These are phyloP conservation scores for Sporothrix protearum DNA, from an alignment of 2,329 filamentous ascomycete species.

Conservation along the genomic window DNA sequence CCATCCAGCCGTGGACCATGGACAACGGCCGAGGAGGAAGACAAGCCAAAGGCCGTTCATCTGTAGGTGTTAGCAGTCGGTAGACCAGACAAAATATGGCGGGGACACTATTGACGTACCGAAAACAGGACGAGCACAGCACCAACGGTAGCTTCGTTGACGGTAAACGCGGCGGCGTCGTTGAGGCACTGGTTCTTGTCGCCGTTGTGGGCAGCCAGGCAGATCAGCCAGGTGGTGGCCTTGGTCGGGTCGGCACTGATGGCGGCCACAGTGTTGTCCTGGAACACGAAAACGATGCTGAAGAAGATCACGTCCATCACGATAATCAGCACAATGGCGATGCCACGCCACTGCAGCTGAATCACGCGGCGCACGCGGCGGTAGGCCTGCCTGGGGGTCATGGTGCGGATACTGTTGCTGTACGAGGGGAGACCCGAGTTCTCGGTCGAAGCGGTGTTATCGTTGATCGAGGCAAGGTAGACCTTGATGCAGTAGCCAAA, in stretches of 20 bases:
- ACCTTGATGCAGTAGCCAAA: conserved; percentile 93
- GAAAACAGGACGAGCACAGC: conserved; percentile 80
- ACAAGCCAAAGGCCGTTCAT: conserved; percentile 83
- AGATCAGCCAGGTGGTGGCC: conserved; percentile 65
- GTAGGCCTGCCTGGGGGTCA: conserved; percentile 83
- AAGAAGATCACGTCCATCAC: conserved; percentile 92
- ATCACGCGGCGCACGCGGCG: conserved; percentile 81
- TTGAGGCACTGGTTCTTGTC: conserved; percentile 65
- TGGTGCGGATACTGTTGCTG: conserved; percentile 67
- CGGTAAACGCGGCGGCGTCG: conserved; percentile 58
- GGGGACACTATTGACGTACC: conserved; percentile 47
- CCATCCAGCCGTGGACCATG: conserved; percentile 81
- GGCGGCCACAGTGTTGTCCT: conserved; percentile 68
- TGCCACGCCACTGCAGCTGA: conserved; percentile 89
- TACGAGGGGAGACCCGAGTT: conserved; percentile 72
- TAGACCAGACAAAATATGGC: not conserved
- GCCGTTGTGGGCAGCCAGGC: conserved; percentile 57
- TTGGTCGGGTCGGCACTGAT: conserved; percentile 52
- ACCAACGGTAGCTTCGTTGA: conserved; percentile 72
- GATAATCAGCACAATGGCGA: conserved; percentile 84
- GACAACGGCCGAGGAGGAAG: conserved; percentile 75
- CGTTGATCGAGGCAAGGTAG: conserved; percentile 78
- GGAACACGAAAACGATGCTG: conserved; percentile 81
- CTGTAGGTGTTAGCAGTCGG: conserved; percentile 38
- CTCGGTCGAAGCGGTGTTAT: conserved; percentile 66